A percentile compares a stretch with the other conserved stretches of the same genome.
These are phyloP conservation scores for Ustilago xerochloae DNA, from an alignment of 1,284 basidiomycete genomes.

Conservation along the genomic window DNA sequence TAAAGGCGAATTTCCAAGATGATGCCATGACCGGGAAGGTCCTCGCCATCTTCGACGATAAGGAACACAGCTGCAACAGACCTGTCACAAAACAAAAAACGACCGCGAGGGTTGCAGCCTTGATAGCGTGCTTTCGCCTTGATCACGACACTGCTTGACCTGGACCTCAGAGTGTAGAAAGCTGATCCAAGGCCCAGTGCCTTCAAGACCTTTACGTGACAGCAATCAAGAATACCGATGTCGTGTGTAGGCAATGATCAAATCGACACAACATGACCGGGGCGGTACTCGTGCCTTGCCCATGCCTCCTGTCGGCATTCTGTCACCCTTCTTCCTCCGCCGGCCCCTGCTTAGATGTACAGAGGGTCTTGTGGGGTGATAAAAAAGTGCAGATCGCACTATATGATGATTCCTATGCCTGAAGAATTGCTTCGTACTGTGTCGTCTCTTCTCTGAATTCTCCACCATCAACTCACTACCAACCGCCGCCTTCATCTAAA, in stretches of 20 bases:
- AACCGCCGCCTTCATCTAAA: neutral
- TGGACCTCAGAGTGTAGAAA: neutral
- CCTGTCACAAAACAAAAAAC: constrained; percentile 4
- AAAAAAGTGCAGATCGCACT: neutral
- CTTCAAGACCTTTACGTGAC: neutral
- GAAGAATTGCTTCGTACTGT: neutral
- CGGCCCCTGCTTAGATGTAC: neutral
- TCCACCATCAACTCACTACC: neutral
- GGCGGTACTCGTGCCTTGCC: constrained; percentile 17
- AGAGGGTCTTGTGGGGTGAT: constrained; percentile 5
- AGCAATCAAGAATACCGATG: constrained; percentile 23
- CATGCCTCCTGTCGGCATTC: neutral
- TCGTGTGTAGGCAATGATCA: constrained; percentile 24
- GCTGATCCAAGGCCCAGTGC: neutral
- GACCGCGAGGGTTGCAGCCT: constrained; percentile 9
- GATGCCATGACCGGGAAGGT: constrained; percentile 43
- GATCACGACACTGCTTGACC: constrained; percentile 10
- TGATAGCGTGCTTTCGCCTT: constrained; percentile 14
- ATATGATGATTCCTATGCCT: constrained; percentile 3
- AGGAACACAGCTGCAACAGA: neutral
- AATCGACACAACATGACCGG: constrained; percentile 16
- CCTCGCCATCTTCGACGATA: constrained; percentile 36
- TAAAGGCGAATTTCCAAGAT: neutral
- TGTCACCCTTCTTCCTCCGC: neutral
- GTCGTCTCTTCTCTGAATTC: neutral